phyloP scores from a whole-genome alignment of 257 asterid genomes.

The Galeopsis tetrahit region DNA sequence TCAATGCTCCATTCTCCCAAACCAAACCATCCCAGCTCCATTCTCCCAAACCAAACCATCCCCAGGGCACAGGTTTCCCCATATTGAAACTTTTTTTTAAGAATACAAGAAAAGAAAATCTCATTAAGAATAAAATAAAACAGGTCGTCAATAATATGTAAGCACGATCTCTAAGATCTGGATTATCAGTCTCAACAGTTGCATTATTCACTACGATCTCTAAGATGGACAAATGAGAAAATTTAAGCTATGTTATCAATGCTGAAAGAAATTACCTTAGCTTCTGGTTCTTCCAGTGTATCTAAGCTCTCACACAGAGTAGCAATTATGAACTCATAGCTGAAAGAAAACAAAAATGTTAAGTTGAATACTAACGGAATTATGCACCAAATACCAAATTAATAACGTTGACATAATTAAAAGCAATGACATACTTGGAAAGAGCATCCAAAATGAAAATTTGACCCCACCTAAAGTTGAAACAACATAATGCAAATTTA shows the following conservation, averaged over 20 bases:
- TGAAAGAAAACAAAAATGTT: background rate
- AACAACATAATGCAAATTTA: conserved; percentile 22
- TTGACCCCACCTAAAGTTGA: conserved; percentile 93
- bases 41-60: too few species aligned
- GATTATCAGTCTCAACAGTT: conserved; percentile 97
- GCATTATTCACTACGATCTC: conserved; percentile 97
- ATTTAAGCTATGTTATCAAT: too few species aligned
- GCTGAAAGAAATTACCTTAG: background rate
- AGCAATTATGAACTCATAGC: background rate
- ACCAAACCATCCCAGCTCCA: too few species aligned
- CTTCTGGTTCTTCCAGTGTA: background rate
- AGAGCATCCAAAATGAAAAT: conserved; percentile 98
- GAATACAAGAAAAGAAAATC: too few species aligned
- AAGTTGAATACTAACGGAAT: background rate
- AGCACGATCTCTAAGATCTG: conserved; percentile 90
- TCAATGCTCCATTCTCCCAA: too few species aligned
- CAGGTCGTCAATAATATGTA: too few species aligned
- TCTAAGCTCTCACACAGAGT: background rate
- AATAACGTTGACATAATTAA: too few species aligned
- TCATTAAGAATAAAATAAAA: too few species aligned
- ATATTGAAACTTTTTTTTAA: too few species aligned
- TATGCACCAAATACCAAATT: background rate
- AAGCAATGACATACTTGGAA: conserved; percentile 58
- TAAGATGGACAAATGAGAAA: background rate
- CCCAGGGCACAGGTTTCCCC: too few species aligned